Percentiles rank a stretch among this genome's conserved stretches.
Evolutionary conservation across 2,329 filamentous ascomycete species (phyloP).

Genomic region (Trichoderma arundinaceum): DNA sequence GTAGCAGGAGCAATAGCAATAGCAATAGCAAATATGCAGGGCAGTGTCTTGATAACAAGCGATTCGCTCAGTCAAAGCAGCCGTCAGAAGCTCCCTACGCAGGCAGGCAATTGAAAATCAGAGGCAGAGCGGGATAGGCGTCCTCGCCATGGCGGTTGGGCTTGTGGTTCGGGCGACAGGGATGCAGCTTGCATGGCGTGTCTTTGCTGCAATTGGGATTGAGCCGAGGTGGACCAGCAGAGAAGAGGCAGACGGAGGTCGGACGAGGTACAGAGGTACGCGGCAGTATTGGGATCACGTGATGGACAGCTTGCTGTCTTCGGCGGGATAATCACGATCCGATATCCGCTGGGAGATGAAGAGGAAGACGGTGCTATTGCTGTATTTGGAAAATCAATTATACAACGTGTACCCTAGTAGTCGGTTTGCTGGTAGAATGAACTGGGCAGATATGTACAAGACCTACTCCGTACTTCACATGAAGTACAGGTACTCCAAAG

Average conservation of each 20-base stretch:
- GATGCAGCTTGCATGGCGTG: slow-evolving; percentile 27
- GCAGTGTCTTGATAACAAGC: background rate
- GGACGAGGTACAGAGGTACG: no score
- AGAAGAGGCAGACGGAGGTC: no score
- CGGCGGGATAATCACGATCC: no score
- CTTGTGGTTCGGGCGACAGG: slow-evolving; percentile 17
- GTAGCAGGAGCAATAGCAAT: background rate
- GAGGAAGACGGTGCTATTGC: no score
- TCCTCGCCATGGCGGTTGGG: slow-evolving; percentile 16
- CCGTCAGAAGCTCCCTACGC: background rate
- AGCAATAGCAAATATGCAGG: background rate
- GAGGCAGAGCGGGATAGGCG: background rate
- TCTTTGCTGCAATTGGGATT: slow-evolving; percentile 1
- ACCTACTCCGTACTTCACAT: no score
- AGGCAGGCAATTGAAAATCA: slow-evolving; percentile 10
- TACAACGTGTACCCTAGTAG: no score
- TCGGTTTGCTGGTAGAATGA: no score
- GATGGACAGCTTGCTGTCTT: background rate
- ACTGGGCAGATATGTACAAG: no score
- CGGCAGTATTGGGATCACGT: slow-evolving; percentile 1
- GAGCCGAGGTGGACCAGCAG: slow-evolving; percentile 11
- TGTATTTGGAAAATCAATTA: no score
- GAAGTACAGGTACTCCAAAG: no score
- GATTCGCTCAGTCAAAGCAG: background rate
- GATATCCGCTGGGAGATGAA: no score